A percentile compares a stretch with the other conserved stretches of the same genome.
Evolutionary conservation across 805 yeast genomes (phyloP).

Genomic region (Candida nanaspora): DNA sequence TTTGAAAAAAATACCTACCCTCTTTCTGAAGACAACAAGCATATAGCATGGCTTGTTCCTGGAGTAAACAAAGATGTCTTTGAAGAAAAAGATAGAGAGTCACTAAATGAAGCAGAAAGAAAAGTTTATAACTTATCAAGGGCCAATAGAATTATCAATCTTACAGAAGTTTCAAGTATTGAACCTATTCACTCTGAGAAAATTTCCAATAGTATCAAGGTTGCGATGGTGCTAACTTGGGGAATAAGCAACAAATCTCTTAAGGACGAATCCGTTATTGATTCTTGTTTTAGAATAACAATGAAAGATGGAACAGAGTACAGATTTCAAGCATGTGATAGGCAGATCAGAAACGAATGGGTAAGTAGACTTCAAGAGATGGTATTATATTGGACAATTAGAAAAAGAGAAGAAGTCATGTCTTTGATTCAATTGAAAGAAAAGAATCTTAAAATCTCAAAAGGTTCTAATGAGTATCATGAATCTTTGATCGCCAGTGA

Average conservation of each 20-base stretch:
- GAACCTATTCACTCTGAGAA: constrained; percentile 22
- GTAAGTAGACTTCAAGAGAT: constrained; percentile 38
- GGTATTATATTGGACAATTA: constrained; percentile 51
- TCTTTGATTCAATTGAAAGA: constrained; percentile 30
- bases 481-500: constrained; percentile 47
- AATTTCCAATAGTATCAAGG: constrained; percentile 17
- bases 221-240: constrained; percentile 27
- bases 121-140: constrained; percentile 45
- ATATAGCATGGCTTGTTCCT: constrained; percentile 56
- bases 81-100: constrained; percentile 43
- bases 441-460: constrained; percentile 38
- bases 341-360: constrained; percentile 57
- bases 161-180: constrained; percentile 41
- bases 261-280: constrained; percentile 22
- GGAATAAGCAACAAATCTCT: constrained; percentile 9
- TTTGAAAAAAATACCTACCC: constrained; percentile 50
- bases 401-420: constrained; percentile 33
- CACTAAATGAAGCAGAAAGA: constrained; percentile 61
- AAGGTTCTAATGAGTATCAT: constrained; percentile 40
- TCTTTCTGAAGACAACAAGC: constrained; percentile 39
- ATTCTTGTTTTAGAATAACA: constrained; percentile 47
- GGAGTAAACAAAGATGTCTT: constrained; percentile 31
- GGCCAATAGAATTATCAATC: constrained; percentile 56
- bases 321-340: constrained; percentile 49
- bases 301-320: constrained; percentile 39